These are phyloP conservation scores for Pythium brachiatum DNA, from an alignment of 352 stramenopile genomes.

Conservation along the genomic window DNA sequence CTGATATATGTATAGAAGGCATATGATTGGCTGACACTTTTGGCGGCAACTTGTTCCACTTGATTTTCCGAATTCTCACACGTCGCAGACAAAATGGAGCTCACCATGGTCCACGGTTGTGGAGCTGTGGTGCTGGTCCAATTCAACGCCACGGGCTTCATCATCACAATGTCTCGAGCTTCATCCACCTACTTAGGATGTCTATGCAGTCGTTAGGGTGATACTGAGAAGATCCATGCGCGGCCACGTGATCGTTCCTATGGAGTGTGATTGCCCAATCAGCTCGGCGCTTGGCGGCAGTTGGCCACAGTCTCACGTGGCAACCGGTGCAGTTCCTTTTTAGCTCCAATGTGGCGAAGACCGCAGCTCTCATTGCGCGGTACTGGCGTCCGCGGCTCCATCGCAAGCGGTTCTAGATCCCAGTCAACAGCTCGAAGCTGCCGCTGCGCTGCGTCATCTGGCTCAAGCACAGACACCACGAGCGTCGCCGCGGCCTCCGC, in stretches of 20 bases:
- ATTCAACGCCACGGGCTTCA: no score
- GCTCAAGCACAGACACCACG: conserved; percentile 12
- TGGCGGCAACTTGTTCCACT: background rate
- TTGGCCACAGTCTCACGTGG: background rate
- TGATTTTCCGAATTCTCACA: background rate
- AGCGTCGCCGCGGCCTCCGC: conserved; percentile 29
- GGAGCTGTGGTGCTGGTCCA: no score
- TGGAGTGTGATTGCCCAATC: conserved; percentile 25
- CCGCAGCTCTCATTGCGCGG: background rate
- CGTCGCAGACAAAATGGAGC: background rate
- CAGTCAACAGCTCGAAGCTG: background rate
- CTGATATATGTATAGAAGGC: background rate
- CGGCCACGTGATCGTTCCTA: conserved; percentile 16
- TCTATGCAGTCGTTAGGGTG: no score
- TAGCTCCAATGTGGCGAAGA: conserved; percentile 16
- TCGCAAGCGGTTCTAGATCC: no score
- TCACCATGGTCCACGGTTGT: no score
- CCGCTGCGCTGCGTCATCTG: background rate
- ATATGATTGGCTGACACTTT: background rate
- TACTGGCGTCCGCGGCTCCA: background rate
- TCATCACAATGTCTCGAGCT: no score
- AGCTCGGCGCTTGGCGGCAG: background rate
- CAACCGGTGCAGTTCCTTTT: conserved; percentile 9
- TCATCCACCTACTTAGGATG: no score
- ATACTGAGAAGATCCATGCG: background rate